phyloP scores from a whole-genome alignment of 1,284 basidiomycete genomes.

The Melampsora occidentalis region DNA sequence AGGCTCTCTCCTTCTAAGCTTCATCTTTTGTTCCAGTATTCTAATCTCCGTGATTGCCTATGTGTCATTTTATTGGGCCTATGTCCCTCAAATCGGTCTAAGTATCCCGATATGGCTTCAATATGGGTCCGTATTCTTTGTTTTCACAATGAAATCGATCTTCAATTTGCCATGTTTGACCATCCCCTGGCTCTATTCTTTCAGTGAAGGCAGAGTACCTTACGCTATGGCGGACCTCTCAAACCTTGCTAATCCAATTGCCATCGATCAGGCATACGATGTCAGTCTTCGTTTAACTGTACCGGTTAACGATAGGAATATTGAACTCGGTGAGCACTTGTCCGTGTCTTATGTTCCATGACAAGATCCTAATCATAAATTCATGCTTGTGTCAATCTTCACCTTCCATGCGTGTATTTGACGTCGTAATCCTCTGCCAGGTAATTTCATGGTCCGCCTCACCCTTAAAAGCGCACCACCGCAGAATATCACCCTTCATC shows the following conservation, averaged over 20 bases:
- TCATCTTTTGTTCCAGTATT: conserved; percentile 28
- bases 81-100: conserved; percentile 34
- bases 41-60: conserved; percentile 31
- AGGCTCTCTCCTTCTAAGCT: conserved; percentile 26
- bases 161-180: not conserved
- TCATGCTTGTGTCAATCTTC: not conserved
- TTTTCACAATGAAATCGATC: not conserved
- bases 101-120: conserved; percentile 37
- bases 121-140: conserved; percentile 29
- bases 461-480: conserved; percentile 9
- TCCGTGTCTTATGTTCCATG: not conserved
- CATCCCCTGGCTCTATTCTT: conserved; percentile 13
- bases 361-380: not conserved
- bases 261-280: conserved; percentile 37
- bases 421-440: not conserved
- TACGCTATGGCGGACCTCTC: conserved; percentile 15
- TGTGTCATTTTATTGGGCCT: conserved; percentile 26
- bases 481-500: conserved; percentile 31
- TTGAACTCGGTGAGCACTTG: conserved; percentile 28
- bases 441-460: conserved; percentile 39
- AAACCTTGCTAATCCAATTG: conserved; percentile 18
- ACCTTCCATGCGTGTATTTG: not conserved
- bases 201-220: conserved; percentile 30
- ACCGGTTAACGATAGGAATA: conserved; percentile 35
- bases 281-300: conserved; percentile 35